Conservation (phyloP, 495 filamentous ascomycete genomes). For the Hypomontagnella monticulosa region DNA sequence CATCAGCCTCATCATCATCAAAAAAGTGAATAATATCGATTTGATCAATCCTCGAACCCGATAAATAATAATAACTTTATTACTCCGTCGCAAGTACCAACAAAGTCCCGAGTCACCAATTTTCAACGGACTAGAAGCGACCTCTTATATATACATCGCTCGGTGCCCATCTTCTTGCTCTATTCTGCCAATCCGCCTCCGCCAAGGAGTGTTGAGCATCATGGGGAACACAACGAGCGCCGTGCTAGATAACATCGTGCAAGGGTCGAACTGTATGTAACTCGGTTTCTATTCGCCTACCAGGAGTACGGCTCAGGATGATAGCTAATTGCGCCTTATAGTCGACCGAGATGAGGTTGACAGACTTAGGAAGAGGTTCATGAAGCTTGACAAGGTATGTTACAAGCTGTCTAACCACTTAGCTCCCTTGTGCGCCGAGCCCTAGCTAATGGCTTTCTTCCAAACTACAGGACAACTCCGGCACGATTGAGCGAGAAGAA, state of each 20-base stretch:
- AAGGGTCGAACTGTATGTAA: conserved; percentile 87
- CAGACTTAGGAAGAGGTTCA: conserved; percentile 92
- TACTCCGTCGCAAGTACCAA: background rate
- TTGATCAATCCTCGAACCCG: no score
- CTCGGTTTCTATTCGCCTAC: background rate
- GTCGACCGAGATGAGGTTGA: conserved; percentile 98
- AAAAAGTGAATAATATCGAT: conserved; percentile 10
- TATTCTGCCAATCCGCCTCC: conserved; percentile 25
- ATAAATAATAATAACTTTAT: background rate
- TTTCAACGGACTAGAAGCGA: background rate
- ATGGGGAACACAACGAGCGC: conserved; percentile 87
- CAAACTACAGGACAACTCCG: conserved; percentile 83
- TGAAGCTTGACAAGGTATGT: conserved; percentile 96
- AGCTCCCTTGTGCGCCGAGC: background rate
- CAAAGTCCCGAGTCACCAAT: background rate
- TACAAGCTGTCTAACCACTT: background rate
- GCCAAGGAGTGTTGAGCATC: conserved; percentile 46
- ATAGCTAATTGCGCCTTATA: conserved; percentile 49
- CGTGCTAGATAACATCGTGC: conserved; percentile 94
- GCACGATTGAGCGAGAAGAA: conserved; percentile 98
- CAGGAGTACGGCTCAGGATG: background rate
- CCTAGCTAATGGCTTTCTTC: background rate
- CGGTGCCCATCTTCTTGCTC: background rate
- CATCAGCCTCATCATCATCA: conserved; percentile 34
- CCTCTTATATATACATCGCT: background rate